Base-by-base conservation (phyloP, 192 early-diverging fungal species). In the Phlyctochytrium bullatum region DNA sequence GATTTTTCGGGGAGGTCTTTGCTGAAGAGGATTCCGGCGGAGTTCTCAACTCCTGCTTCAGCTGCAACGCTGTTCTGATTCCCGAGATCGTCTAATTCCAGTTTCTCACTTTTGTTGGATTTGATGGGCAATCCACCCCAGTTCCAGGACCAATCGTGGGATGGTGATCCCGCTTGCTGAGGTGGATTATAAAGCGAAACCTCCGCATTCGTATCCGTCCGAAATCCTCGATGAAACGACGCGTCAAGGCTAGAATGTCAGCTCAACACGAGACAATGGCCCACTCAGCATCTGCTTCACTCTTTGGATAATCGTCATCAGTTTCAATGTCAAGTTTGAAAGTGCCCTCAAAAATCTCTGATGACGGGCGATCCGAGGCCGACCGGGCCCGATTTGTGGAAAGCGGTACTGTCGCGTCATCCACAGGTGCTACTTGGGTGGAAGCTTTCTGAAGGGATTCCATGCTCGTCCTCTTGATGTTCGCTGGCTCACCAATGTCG, bases 81-180 rank as follows among this genome's bases (percentile, higher is more conserved):
- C n/a, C n/a, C n/a, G n/a, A n/a, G n/a, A n/a, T n/a, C n/a, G n/a
- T n/a, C n/a, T n/a, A n/a, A n/a, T n/a, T n/a, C n/a, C n/a, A n/a
- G n/a, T n/a, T n/a, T n/a, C n/a, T n/a, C n/a, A n/a, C n/a, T n/a
- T n/a, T n/a, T n/a, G 61, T 71, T 58, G 67, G 73, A 58, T 62
- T 86, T 84, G 2, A 80, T 80, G 2, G 88, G 90, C 25, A 90
- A 59, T 2, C 83, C 78, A 17, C 90, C 89, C 90, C 90, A 92
- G 20, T 79, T 77, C 90, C 90, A 92, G 14, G 78, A 78, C 88
- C 88, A 92, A 29, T 79, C 86, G 31, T 72, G 71, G 20, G 54
- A 57, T 57, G 70, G 70, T 24, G 62, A 64, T 47, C 70, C 70
- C 35, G 61, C 64, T 6, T 61, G 53, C 12, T 10, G 12, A 10